Evolutionary conservation across 352 stramenopile genomes (phyloP).

Genomic region (Phytophthora vignae): DNA sequence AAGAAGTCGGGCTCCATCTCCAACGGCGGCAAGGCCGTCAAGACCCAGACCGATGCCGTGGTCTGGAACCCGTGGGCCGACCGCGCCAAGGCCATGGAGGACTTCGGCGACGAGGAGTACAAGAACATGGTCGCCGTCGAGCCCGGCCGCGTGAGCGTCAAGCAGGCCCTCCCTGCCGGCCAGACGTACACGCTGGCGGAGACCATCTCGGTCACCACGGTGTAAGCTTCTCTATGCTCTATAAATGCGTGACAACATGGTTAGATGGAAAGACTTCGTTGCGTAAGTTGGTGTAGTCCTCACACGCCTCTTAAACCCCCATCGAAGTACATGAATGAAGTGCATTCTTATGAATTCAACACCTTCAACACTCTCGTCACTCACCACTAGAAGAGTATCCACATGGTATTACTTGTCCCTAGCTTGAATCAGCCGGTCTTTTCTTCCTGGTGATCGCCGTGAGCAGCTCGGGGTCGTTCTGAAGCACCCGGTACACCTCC

Average conservation of each 20-base stretch:
- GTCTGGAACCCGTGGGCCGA: constrained; percentile 94
- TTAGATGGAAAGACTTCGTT: constrained; percentile 16
- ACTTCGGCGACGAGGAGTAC: constrained; percentile 96
- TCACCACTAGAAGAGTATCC: background rate
- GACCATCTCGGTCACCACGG: constrained; percentile 26
- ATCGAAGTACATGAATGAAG: background rate
- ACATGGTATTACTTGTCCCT: background rate
- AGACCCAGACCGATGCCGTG: constrained; percentile 74
- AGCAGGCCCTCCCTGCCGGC: constrained; percentile 47
- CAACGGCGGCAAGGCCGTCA: constrained; percentile 21
- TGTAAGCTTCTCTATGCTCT: constrained; percentile 6
- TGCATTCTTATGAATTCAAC: background rate
- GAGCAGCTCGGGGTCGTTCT: constrained; percentile 53
- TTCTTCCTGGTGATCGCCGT: constrained; percentile 69
- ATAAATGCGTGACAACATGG: no score
- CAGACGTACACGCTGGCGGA: constrained; percentile 56
- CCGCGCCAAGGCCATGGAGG: constrained; percentile 91
- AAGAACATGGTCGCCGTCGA: constrained; percentile 96
- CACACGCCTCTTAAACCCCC: background rate
- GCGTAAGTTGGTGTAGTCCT: background rate
- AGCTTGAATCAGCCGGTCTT: background rate
- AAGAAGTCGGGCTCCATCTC: constrained; percentile 64
- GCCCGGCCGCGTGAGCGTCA: constrained; percentile 82
- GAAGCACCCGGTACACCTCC: constrained; percentile 65
- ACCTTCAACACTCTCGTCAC: background rate